Percentiles rank a stretch among this genome's conserved stretches.
Conservation (phyloP, 139 green algal species). For the Eudorina sp. region DNA sequence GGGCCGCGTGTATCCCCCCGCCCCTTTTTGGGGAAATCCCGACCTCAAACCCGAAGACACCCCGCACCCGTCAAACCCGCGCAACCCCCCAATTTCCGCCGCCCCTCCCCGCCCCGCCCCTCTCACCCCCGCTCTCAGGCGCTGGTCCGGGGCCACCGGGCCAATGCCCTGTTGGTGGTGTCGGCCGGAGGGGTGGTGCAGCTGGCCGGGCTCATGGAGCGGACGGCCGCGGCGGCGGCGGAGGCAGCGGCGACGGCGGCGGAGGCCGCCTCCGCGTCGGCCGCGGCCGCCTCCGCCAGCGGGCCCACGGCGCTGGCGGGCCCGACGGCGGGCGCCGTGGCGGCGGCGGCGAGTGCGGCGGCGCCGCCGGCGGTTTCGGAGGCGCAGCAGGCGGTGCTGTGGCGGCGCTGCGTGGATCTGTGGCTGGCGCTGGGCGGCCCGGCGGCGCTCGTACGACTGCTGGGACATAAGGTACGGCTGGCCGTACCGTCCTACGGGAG, state of each 20-base stretch:
- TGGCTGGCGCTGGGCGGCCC: constrained; percentile 8
- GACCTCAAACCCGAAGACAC: no score
- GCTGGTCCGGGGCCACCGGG: not conserved
- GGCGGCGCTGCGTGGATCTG: constrained; percentile 19
- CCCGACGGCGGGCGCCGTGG: not conserved
- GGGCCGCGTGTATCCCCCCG: no score
- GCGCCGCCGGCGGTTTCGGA: not conserved
- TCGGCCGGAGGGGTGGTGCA: not conserved
- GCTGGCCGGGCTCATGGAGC: constrained; percentile 14
- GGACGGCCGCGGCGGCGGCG: not conserved
- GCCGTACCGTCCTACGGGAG: no score
- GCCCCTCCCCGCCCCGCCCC: not conserved
- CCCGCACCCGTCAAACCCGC: no score
- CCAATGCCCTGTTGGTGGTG: constrained; percentile 10
- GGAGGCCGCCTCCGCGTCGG: no score
- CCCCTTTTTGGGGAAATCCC: no score
- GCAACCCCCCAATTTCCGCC: no score
- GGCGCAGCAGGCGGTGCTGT: not conserved
- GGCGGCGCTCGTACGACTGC: constrained; percentile 16
- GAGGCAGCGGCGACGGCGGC: not conserved
- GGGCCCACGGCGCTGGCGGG: not conserved
- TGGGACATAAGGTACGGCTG: constrained; percentile 12
- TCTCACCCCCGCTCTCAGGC: not conserved
- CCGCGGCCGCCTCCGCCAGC: not conserved
- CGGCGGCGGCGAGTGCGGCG: not conserved